Evolutionary conservation across 306 rosid genomes (phyloP).

Genomic region (Trifolium dubium): DNA sequence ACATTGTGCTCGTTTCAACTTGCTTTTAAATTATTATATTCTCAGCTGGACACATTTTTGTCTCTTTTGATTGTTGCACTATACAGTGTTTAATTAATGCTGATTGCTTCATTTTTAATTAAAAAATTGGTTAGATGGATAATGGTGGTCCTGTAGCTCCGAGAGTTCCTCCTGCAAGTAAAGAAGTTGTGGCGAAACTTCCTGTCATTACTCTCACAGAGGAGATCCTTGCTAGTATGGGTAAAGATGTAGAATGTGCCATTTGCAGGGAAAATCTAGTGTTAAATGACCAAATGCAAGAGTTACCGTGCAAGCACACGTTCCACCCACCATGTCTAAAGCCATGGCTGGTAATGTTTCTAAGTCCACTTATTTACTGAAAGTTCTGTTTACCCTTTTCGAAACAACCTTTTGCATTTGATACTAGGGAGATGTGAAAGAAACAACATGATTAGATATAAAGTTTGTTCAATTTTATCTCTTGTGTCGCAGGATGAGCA

Average conservation of each 20-base stretch:
- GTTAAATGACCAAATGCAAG: conserved; percentile 85
- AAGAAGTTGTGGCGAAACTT: conserved; percentile 88
- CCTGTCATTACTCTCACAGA: conserved; percentile 75
- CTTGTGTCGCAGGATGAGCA: conserved; percentile 69
- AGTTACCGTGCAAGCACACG: conserved; percentile 96
- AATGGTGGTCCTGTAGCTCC: conserved; percentile 59
- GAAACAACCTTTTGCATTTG: conserved; percentile 33
- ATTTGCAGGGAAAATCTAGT: conserved; percentile 87
- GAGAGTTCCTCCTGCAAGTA: conserved; percentile 93
- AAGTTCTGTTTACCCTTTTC: conserved; percentile 14
- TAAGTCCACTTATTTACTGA: background rate
- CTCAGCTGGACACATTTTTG: conserved; percentile 1
- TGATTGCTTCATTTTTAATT: background rate
- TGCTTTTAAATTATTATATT: conserved; percentile 18
- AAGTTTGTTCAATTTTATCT: conserved; percentile 16
- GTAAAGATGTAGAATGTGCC: conserved; percentile 82
- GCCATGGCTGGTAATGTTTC: conserved; percentile 89
- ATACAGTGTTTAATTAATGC: conserved; percentile 22
- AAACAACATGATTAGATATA: conserved; percentile 10
- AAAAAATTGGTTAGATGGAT: conserved; percentile 48
- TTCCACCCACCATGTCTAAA: conserved; percentile 94
- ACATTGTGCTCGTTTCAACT: conserved; percentile 13
- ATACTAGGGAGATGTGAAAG: conserved; percentile 9
- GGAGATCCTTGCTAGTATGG: conserved; percentile 66
- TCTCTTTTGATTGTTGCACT: conserved; percentile 3